Conservation (phyloP, 805 yeast species). For the Sugiyamaella smithiae region DNA sequence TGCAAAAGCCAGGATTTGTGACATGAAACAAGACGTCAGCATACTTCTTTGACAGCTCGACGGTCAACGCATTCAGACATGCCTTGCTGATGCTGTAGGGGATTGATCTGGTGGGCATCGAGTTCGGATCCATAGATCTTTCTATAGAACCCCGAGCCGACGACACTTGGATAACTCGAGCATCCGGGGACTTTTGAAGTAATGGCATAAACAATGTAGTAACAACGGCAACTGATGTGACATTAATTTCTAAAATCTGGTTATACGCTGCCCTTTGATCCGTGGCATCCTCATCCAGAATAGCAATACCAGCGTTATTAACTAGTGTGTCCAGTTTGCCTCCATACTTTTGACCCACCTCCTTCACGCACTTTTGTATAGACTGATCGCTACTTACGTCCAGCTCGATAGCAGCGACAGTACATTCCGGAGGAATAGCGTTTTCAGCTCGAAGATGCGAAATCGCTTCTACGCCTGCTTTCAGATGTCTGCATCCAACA, state of each 20-base stretch:
- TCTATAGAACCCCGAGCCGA: not conserved
- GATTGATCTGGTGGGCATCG: not conserved
- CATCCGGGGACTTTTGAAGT: not conserved
- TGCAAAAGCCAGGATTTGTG: not conserved
- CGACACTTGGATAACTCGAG: not conserved
- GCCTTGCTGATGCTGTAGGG: not conserved
- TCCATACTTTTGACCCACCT: not conserved
- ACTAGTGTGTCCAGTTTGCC: conserved; percentile 4
- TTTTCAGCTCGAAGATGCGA: not conserved
- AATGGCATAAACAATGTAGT: not conserved
- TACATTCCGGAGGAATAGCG: not conserved
- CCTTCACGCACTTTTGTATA: not conserved
- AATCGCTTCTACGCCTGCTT: not conserved
- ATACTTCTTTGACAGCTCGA: not conserved
- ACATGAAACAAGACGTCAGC: not conserved
- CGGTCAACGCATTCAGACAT: not conserved
- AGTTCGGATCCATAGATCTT: not conserved
- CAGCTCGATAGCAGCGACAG: not conserved
- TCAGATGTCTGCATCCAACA: not conserved
- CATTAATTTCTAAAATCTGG: not conserved
- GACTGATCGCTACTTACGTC: not conserved
- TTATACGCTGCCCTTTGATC: not conserved
- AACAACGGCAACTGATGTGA: not conserved
- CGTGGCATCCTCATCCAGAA: not conserved
- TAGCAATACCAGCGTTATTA: conserved; percentile 5